Evolutionary conservation across 2,329 filamentous ascomycete species (phyloP), one percentile per base, ranked within the genome.

Genomic region (Thyridium curvatum): DNA sequence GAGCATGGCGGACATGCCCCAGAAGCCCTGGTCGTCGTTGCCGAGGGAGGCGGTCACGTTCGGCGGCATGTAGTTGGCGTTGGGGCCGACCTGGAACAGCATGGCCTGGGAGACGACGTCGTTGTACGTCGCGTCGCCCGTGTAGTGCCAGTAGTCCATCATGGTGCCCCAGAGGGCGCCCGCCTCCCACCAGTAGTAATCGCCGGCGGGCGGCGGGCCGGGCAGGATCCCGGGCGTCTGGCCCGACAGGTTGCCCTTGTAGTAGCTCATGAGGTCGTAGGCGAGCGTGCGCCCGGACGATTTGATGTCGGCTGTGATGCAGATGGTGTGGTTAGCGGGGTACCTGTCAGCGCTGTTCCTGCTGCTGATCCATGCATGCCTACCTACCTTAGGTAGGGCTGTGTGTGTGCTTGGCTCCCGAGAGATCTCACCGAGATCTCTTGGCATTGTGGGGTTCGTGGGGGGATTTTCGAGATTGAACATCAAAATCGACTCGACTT

Each of bases 1-100:
- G 3, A 65, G 65, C 61, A 80, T 70, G 10, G 73, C 73, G 3
- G 71, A 65, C 47, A 77, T 64, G 32, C 64, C 73, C 77, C 77
- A 81, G 54, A 74, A 73, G 12, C 66, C 69, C 57, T 80, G 76
- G 45, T 80, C 77, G 46, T 80, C 77, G 49, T 80, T 81, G 35
- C 73, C 74, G 30, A 68, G 52, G 3, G 53, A 55, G 4, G 55
- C 58, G 3, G 68, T 65, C 42, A 61, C 58, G 49, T 72, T 72
- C 3, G 47, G 43, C 1, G 72, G 72, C 64, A 72, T 65, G 55
- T 66, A 77, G 49, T 77, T 60, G 30, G 58, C 48, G 32, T 69
- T 61, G 1, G 63, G 56, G 6, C 72, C 72, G 13, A 60, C 53
- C 47, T 77, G 72, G 44, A 61, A 63, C 4, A 66, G 51, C 31